These are phyloP conservation scores for Apiospora hydei DNA, from an alignment of 2,329 filamentous ascomycete species.

Conservation along the genomic window DNA sequence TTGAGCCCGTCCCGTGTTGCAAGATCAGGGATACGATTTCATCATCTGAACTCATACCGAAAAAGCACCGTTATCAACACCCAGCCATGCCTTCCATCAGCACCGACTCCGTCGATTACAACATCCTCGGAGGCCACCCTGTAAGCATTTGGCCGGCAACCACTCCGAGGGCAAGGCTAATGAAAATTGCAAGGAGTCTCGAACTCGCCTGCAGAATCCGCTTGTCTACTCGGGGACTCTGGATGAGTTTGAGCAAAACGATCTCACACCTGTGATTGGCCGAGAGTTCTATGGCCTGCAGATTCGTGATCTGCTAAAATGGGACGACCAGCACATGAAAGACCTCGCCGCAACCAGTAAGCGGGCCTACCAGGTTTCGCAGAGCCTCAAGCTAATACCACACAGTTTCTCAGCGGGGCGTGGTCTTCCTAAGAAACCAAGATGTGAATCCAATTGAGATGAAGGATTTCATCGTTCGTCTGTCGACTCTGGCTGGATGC, in stretches of 20 bases:
- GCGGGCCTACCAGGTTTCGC: constrained; percentile 23
- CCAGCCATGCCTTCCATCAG: constrained; percentile 46
- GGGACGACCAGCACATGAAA: constrained; percentile 32
- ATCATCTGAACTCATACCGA: constrained; percentile 19
- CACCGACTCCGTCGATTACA: constrained; percentile 29
- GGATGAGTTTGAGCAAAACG: constrained; percentile 46
- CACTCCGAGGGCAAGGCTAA: neutral
- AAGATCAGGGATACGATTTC: constrained; percentile 22
- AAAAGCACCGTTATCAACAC: neutral
- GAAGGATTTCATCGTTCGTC: constrained; percentile 52
- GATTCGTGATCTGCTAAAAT: constrained; percentile 39
- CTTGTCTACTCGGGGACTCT: constrained; percentile 51
- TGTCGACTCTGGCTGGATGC: constrained; percentile 52
- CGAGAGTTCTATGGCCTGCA: constrained; percentile 44
- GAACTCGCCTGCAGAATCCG: constrained; percentile 39
- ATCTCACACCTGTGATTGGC: constrained; percentile 44
- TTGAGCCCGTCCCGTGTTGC: neutral
- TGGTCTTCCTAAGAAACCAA: constrained; percentile 58
- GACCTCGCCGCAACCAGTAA: constrained; percentile 39
- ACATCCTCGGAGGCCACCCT: constrained; percentile 37
- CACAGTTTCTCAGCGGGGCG: constrained; percentile 54
- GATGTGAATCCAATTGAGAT: constrained; percentile 53
- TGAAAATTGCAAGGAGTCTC: constrained; percentile 28
- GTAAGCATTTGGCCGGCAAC: constrained; percentile 13
- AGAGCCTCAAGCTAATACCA: constrained; percentile 17